A percentile compares a stretch with the other conserved stretches of the same genome.
Evolutionary conservation across 108 stramenopile species (phyloP).

Genomic region (Cyclotella atomus): DNA sequence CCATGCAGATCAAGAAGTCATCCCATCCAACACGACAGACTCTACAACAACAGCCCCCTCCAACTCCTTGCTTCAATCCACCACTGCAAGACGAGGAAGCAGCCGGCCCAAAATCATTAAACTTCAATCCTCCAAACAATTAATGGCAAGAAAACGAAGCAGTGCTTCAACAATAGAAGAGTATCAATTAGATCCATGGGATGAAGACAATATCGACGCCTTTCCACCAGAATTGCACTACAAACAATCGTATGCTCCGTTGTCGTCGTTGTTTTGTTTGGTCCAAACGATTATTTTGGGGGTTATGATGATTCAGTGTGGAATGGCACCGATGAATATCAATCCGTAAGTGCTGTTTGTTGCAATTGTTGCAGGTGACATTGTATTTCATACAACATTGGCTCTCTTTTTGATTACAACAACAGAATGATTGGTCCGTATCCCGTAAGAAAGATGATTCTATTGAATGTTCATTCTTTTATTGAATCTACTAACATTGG

Average conservation of each 20-base stretch:
- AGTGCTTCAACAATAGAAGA: neutral
- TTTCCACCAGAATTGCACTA: slow-evolving; percentile 15
- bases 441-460: too few relatives aligned
- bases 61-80: too few relatives aligned
- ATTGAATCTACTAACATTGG: neutral
- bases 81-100: neutral
- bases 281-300: slow-evolving; percentile 60
- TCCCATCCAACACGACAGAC: too few relatives aligned
- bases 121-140: slow-evolving; percentile 2
- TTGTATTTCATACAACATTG: too few relatives aligned
- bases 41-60: too few relatives aligned
- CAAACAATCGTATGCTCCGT: slow-evolving; percentile 68
- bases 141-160: neutral
- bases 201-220: neutral
- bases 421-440: slow-evolving; percentile 88
- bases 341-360: too few relatives aligned
- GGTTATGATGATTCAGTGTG: slow-evolving; percentile 81
- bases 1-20: too few relatives aligned
- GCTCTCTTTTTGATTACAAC: too few relatives aligned
- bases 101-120: neutral
- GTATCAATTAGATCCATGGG: slow-evolving; percentile 19
- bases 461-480: too few relatives aligned
- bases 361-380: too few relatives aligned
- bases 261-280: slow-evolving; percentile 57
- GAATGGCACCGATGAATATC: slow-evolving; percentile 72